A percentile compares a stretch with the other conserved stretches of the same genome.
phyloP scores from a whole-genome alignment of 129 eudicot species.

The Tagetes patula region DNA sequence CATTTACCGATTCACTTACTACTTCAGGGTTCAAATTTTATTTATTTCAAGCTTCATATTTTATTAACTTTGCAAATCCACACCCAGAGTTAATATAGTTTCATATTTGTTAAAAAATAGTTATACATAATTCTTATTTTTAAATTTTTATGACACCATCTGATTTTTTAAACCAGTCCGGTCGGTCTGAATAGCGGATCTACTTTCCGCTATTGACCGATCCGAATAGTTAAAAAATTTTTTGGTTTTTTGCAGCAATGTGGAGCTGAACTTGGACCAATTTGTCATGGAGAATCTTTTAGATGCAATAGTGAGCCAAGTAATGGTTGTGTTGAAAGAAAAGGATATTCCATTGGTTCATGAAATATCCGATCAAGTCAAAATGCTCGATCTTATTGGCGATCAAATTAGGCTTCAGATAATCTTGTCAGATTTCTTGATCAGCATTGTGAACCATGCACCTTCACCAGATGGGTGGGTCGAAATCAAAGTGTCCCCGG shows the following conservation, averaged over 20 bases:
- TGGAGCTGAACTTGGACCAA: constrained; percentile 55
- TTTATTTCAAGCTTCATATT: too few relatives aligned
- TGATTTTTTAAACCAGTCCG: too few relatives aligned
- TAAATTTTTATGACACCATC: too few relatives aligned
- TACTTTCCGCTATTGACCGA: too few relatives aligned
- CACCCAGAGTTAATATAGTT: too few relatives aligned
- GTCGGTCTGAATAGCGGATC: too few relatives aligned
- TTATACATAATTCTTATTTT: too few relatives aligned
- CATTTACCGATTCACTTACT: too few relatives aligned
- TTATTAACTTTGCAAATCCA: too few relatives aligned
- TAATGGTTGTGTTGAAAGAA: constrained; percentile 54
- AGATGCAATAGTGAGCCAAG: constrained; percentile 67
- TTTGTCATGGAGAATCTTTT: constrained; percentile 55
- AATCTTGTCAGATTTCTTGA: constrained; percentile 59
- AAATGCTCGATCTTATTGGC: constrained; percentile 38
- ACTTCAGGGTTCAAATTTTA: too few relatives aligned
- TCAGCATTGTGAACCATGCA: constrained; percentile 44
- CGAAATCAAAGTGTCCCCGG: constrained; percentile 55
- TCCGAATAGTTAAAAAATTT: not conserved
- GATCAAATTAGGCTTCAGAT: constrained; percentile 64
- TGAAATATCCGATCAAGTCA: constrained; percentile 53
- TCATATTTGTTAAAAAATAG: too few relatives aligned
- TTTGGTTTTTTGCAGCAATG: constrained; percentile 28
- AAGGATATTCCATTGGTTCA: constrained; percentile 53
- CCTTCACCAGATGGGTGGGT: constrained; percentile 63